These are phyloP conservation scores for Saccharum spontaneum DNA, from an alignment of 176 grass and related monocot species.

Conservation along the genomic window DNA sequence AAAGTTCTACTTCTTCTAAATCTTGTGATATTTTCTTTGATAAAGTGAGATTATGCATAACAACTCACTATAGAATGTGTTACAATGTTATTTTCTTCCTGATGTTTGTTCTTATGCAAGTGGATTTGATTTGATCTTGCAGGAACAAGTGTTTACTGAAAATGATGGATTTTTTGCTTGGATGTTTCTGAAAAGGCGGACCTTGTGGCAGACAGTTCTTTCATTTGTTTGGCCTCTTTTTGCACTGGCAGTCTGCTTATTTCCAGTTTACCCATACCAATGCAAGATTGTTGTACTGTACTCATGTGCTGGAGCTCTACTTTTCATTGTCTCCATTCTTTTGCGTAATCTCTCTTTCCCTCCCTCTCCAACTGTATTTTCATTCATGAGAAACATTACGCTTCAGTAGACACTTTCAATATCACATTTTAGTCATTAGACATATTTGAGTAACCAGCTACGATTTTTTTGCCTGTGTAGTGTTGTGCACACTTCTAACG, in stretches of 20 bases:
- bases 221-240: conserved; percentile 97
- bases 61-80: neutral
- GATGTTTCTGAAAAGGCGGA: conserved; percentile 96
- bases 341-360: conserved; percentile 50
- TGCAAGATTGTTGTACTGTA: conserved; percentile 99
- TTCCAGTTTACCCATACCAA: conserved; percentile 98
- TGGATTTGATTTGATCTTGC: conserved; percentile 40
- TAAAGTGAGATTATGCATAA: neutral
- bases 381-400: neutral
- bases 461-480: neutral
- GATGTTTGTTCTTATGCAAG: conserved; percentile 21
- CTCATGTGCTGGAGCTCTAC: conserved; percentile 83
- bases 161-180: conserved; percentile 97
- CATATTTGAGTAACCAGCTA: neutral
- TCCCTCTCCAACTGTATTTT: neutral
- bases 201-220: conserved; percentile 96
- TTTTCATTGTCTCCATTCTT: conserved; percentile 87
- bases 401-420: neutral
- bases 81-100: conserved; percentile 8
- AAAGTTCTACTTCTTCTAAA: neutral
- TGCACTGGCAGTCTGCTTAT: conserved; percentile 91
- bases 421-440: neutral
- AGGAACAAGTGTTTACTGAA: conserved; percentile 92
- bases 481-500: neutral
- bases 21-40: neutral